phyloP scores from a whole-genome alignment of 768 basidiomycete species.

The Rhodocollybia butyracea region DNA sequence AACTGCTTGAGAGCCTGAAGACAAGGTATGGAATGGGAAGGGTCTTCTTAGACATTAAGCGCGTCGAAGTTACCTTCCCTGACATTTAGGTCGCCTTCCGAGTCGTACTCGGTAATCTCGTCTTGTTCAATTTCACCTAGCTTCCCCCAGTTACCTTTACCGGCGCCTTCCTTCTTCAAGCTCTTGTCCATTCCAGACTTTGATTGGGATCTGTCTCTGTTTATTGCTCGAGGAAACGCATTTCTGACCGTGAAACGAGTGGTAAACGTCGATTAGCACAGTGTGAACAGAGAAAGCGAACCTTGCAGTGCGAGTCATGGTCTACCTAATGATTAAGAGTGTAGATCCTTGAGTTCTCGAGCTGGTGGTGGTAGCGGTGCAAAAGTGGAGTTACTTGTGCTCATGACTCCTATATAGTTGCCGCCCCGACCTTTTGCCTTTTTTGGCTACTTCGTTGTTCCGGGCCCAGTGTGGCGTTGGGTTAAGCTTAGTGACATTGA shows the following conservation, averaged over 20 bases:
- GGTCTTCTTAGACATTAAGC: neutral
- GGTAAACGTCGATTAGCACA: too few relatives aligned
- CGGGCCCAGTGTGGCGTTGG: too few relatives aligned
- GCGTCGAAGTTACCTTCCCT: neutral
- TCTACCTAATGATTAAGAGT: neutral
- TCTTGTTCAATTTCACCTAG: slow-evolving; percentile 60
- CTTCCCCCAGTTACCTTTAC: slow-evolving; percentile 85
- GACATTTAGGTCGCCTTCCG: slow-evolving; percentile 29
- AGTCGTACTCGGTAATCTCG: slow-evolving; percentile 45
- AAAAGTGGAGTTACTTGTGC: neutral
- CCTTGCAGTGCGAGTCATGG: slow-evolving; percentile 50
- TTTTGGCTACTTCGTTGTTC: neutral
- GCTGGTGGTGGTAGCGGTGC: neutral
- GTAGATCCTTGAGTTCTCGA: neutral
- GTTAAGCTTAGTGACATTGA: too few relatives aligned
- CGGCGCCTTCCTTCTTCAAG: slow-evolving; percentile 76
- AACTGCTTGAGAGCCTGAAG: neutral
- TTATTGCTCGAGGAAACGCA: slow-evolving; percentile 64
- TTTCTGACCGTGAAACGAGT: too few relatives aligned
- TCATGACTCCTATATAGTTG: neutral
- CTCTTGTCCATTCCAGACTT: slow-evolving; percentile 72
- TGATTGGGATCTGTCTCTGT: slow-evolving; percentile 76
- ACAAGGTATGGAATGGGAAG: neutral
- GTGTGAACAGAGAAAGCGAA: too few relatives aligned
- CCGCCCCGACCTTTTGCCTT: neutral